Evolutionary conservation across 2,329 filamentous ascomycete genomes (phyloP).

Genomic region (Colletotrichum noveboracense): DNA sequence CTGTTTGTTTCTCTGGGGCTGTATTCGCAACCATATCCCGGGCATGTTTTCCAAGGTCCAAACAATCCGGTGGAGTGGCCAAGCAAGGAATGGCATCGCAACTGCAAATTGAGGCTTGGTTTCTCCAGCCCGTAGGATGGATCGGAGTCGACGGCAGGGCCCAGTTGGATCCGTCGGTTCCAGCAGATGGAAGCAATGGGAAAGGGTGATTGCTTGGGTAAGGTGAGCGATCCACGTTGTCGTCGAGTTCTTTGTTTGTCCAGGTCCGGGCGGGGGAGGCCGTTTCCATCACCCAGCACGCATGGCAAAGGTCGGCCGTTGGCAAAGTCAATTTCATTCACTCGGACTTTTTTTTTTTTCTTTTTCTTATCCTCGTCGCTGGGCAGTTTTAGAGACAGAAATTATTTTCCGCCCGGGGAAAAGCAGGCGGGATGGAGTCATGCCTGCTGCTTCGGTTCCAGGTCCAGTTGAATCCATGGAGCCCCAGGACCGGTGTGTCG

Average conservation of each 20-base stretch:
- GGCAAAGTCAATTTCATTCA: neutral
- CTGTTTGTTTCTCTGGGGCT: constrained; percentile 6
- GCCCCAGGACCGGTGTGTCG: neutral
- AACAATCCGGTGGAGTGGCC: constrained; percentile 2
- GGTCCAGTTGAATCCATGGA: neutral
- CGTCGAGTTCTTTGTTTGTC: neutral
- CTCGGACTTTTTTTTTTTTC: neutral
- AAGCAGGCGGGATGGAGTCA: neutral
- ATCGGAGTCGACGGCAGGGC: neutral
- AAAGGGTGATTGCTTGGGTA: neutral
- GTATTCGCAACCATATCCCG: constrained; percentile 3
- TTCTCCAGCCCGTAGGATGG: neutral
- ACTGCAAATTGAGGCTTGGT: neutral
- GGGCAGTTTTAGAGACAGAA: neutral
- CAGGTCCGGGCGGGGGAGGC: neutral
- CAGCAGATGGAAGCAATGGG: neutral
- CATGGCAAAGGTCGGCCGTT: neutral
- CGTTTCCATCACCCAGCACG: neutral
- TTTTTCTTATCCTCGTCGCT: neutral
- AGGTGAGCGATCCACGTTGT: neutral
- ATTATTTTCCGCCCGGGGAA: neutral
- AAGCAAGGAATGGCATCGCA: neutral
- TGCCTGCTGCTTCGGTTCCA: neutral
- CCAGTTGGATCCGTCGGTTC: neutral
- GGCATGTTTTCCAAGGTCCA: constrained; percentile 6